A percentile compares a stretch with the other conserved stretches of the same genome.
Evolutionary conservation across 2,329 filamentous ascomycete genomes (phyloP).

Genomic region (Beauveria pseudobassiana): DNA sequence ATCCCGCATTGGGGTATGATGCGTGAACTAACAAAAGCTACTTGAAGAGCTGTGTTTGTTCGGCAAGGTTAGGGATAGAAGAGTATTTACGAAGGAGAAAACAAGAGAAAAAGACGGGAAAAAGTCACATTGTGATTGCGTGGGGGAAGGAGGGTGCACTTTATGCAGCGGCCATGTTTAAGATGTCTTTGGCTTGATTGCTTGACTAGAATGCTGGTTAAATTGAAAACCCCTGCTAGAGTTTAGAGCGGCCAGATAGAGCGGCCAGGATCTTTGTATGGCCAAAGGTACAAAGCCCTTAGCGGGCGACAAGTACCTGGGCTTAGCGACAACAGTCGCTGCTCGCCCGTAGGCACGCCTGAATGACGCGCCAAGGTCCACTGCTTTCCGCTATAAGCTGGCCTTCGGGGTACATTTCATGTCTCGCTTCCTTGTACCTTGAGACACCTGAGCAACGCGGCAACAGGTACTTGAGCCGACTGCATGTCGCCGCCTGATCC

Average conservation of each 20-base stretch:
- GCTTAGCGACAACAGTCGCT: conserved; percentile 2
- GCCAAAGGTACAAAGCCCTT: not conserved
- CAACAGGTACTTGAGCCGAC: not conserved
- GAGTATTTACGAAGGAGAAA: not conserved
- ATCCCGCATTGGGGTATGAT: conserved; percentile 4
- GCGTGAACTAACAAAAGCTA: conserved; percentile 9
- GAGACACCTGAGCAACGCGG: not conserved
- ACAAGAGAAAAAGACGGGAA: not conserved
- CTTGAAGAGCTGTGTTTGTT: not conserved
- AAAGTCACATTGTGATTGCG: not conserved
- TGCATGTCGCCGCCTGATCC: conserved; percentile 6
- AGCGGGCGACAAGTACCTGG: conserved; percentile 2
- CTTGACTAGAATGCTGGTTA: conserved; percentile 1
- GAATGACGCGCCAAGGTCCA: not conserved
- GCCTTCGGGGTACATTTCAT: not conserved
- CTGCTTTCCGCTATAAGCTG: not conserved
- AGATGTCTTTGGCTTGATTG: not conserved
- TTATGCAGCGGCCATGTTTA: not conserved
- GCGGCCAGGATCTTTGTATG: not conserved
- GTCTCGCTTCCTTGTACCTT: not conserved
- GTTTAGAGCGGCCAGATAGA: conserved; percentile 2
- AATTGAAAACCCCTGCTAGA: conserved; percentile 6
- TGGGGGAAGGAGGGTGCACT: not conserved
- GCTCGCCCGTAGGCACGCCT: not conserved
- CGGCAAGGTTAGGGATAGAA: not conserved